Conservation (phyloP, 352 stramenopile genomes). For the Phytopythium vexans region DNA sequence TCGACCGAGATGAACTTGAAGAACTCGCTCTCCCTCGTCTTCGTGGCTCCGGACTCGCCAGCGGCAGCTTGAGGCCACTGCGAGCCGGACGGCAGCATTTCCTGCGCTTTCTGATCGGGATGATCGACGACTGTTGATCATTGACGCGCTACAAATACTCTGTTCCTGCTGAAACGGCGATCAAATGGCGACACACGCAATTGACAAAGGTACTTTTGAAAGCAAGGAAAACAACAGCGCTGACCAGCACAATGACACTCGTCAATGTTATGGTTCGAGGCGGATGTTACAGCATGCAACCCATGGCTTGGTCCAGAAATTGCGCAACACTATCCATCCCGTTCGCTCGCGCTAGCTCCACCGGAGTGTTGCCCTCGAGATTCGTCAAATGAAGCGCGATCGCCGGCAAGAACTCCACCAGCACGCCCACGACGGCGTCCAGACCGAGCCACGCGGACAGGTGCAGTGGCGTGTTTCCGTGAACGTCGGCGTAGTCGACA, state of each 20-base stretch:
- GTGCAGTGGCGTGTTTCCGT: constrained; percentile 69
- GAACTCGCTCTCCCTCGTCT: constrained; percentile 29
- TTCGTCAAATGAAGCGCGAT: constrained; percentile 61
- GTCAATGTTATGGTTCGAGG: too few relatives aligned
- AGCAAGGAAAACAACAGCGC: too few relatives aligned
- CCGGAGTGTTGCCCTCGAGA: constrained; percentile 37
- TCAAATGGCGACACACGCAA: too few relatives aligned
- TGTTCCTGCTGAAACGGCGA: too few relatives aligned
- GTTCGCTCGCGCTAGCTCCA: constrained; percentile 35
- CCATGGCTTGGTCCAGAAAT: constrained; percentile 25
- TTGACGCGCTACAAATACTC: too few relatives aligned
- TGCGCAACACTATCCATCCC: constrained; percentile 15
- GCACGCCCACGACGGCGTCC: constrained; percentile 18
- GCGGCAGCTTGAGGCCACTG: too few relatives aligned
- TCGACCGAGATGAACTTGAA: constrained; percentile 42
- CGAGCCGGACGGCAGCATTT: too few relatives aligned
- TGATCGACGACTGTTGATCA: too few relatives aligned
- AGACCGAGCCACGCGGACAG: constrained; percentile 47
- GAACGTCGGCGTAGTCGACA: constrained; percentile 60
- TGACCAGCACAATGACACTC: too few relatives aligned
- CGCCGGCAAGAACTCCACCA: constrained; percentile 32
- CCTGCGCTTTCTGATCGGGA: too few relatives aligned
- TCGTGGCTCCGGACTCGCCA: neutral
- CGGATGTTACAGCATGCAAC: too few relatives aligned
- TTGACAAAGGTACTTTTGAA: too few relatives aligned